phyloP scores from a whole-genome alignment of 768 basidiomycete genomes.

The Lactarius quietus region DNA sequence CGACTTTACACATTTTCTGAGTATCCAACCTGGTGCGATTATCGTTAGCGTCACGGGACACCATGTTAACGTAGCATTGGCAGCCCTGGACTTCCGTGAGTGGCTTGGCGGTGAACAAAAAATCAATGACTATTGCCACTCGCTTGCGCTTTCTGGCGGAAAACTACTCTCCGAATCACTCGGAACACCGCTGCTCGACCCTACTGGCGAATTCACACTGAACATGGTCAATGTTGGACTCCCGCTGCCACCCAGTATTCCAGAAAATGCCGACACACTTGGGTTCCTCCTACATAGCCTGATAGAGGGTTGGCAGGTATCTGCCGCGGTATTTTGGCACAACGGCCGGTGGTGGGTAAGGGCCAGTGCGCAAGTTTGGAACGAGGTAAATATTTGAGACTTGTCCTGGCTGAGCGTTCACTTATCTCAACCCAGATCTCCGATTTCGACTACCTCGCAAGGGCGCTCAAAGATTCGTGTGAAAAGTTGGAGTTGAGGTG shows the following conservation, averaged over 20 bases:
- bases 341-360: slow-evolving; percentile 36
- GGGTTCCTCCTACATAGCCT: slow-evolving; percentile 28
- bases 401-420: not conserved
- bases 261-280: slow-evolving; percentile 25
- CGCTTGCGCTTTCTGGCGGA: slow-evolving; percentile 66
- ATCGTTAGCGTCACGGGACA: not conserved
- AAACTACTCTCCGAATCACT: slow-evolving; percentile 53
- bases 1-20: slow-evolving; percentile 52
- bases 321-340: slow-evolving; percentile 32
- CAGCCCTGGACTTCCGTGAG: slow-evolving; percentile 69
- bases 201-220: slow-evolving; percentile 51
- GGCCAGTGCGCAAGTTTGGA: slow-evolving; percentile 37
- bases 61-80: not conserved
- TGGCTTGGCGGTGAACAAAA: slow-evolving; percentile 71
- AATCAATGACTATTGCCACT: slow-evolving; percentile 68
- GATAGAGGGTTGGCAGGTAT: slow-evolving; percentile 33
- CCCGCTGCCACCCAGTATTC: slow-evolving; percentile 33
- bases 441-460: slow-evolving; percentile 31
- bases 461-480: slow-evolving; percentile 28
- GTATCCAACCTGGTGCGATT: slow-evolving; percentile 48
- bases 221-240: slow-evolving; percentile 63
- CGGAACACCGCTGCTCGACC: slow-evolving; percentile 61
- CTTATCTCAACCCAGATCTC: slow-evolving; percentile 25
- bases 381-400: slow-evolving; percentile 32
- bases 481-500: slow-evolving; percentile 24